Conservation (phyloP, 169 alveolate genomes). For the Plasmodium knowlesi region DNA sequence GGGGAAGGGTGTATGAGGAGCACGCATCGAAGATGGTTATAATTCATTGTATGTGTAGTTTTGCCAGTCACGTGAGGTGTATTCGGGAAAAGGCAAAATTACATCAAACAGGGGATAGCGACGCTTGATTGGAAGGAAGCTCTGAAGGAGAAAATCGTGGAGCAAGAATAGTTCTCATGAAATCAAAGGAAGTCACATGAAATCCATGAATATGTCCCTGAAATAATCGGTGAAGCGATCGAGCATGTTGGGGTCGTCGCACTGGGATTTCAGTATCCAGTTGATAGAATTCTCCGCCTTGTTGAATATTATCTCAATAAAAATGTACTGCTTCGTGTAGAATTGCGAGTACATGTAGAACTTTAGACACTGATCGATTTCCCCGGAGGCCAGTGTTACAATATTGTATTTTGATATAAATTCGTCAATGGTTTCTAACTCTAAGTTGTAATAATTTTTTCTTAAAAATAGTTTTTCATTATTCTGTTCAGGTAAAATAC, state of each 20-base stretch:
- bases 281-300: conserved; percentile 56
- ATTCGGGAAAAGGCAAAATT: background rate
- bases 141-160: background rate
- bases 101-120: background rate
- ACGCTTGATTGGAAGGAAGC: background rate
- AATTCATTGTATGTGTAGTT: background rate
- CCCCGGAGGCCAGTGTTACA: conserved; percentile 69
- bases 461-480: conserved; percentile 73
- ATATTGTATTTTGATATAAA: conserved; percentile 68
- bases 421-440: conserved; percentile 71
- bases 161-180: background rate
- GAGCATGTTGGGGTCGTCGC: conserved; percentile 16
- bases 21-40: background rate
- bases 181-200: conserved; percentile 1
- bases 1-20: background rate
- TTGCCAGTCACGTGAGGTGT: background rate
- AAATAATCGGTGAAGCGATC: conserved; percentile 64
- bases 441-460: conserved; percentile 64
- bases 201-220: conserved; percentile 71
- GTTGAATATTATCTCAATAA: conserved; percentile 72
- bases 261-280: conserved; percentile 60
- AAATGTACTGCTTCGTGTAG: conserved; percentile 65
- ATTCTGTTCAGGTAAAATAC: conserved; percentile 55
- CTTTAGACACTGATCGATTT: conserved; percentile 64
- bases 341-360: conserved; percentile 74